phyloP scores from a whole-genome alignment of 208 protist species.

The Leishmania tropica region DNA sequence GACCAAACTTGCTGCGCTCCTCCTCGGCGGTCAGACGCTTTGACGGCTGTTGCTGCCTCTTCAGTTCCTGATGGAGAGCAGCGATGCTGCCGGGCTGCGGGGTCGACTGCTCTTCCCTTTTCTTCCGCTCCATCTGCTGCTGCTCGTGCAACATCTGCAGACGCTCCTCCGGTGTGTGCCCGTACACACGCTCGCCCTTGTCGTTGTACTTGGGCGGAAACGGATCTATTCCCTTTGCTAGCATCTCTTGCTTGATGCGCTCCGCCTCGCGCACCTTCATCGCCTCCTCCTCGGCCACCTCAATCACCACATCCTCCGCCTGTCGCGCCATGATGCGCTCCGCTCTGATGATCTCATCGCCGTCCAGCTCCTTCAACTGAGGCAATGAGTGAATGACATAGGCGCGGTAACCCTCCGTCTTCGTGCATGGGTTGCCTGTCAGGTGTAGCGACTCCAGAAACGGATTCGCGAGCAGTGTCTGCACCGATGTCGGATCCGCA shows the following conservation, averaged over 20 bases:
- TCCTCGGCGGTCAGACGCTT: conserved; percentile 80
- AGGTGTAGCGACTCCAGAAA: conserved; percentile 92
- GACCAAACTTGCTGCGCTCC: conserved; percentile 87
- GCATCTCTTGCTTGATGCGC: conserved; percentile 75
- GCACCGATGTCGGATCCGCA: conserved; percentile 81
- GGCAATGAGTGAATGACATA: conserved; percentile 94
- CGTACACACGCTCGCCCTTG: conserved; percentile 89
- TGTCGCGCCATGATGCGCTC: conserved; percentile 94
- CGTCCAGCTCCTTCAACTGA: conserved; percentile 91
- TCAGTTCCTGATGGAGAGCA: conserved; percentile 69
- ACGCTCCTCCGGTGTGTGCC: conserved; percentile 89
- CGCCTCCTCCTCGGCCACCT: conserved; percentile 52
- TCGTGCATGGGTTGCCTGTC: conserved; percentile 95
- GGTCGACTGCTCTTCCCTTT: conserved; percentile 39
- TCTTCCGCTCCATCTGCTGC: conserved; percentile 52
- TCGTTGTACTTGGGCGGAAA: conserved; percentile 89
- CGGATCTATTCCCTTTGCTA: conserved; percentile 67
- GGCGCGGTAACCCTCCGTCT: conserved; percentile 87
- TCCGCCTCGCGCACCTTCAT: conserved; percentile 57
- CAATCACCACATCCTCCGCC: conserved; percentile 55
- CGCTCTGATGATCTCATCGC: conserved; percentile 75
- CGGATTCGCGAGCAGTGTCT: conserved; percentile 78
- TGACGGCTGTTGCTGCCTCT: conserved; percentile 40
- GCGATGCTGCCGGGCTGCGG: conserved; percentile 57
- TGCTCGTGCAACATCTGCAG: conserved; percentile 89